Evolutionary conservation across 768 basidiomycete genomes (phyloP), one percentile per base, ranked within the genome.

Genomic region (Termitomyces sp.): DNA sequence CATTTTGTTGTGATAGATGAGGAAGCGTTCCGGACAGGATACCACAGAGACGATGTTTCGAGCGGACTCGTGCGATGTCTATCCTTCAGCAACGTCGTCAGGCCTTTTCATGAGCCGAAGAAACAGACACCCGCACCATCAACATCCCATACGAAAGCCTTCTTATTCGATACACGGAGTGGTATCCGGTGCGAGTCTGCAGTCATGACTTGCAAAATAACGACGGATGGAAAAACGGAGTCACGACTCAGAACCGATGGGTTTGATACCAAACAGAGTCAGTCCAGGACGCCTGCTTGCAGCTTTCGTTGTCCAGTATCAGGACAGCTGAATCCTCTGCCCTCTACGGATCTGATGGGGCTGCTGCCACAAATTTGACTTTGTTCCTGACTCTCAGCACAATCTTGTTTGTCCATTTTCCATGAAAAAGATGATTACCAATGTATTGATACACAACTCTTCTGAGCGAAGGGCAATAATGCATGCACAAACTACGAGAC

Each of bases 1-100:
- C 84, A 75, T 99, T 99, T 72, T 99, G 97, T 65, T 98, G 95
- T 1, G 94, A 87, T 1, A 98, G 79, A 67, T 94, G 93, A 2
- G 97, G 95, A 14, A 99, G 82, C 1, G 97, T 98, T 0, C 97
- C 97, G 0, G 85, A 80, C 45, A 98, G 73, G 45, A 93, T 76
- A 36, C 96, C 94, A 65, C 91, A 94, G 48, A 98, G 80, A 56
- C 78, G 85, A 70, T 97, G 86, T 63, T 86, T 73, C 32, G 88
- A 83, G 38, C 97, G 90, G 10, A 99, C 74, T 6, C 73, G 78
- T 9, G 88, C 86, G 63, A 93, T 87, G 67, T 94, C 96, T 95
- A 67, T 56, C 57, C 56, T 65, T 60, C 48, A 55, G 55, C 20
- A 44, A 44, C 47, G 28, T 60, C 14, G 47, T 69, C 62, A 60